phyloP scores from a whole-genome alignment of 192 early-diverging fungal genomes.

The Entomortierella lignicola region DNA sequence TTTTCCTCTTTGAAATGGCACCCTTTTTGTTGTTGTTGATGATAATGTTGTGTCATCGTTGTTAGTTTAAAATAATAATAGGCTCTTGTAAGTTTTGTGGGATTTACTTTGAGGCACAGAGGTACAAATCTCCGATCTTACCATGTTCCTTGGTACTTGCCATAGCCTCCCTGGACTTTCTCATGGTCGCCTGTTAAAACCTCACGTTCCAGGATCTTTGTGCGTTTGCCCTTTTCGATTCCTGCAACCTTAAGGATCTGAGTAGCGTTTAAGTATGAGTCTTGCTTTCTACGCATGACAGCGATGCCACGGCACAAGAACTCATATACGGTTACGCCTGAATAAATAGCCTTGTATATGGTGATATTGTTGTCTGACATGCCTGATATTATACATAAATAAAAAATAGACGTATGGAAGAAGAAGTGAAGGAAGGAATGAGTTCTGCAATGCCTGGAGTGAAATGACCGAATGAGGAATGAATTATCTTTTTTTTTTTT shows the following conservation, averaged over 20 bases:
- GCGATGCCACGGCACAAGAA: slow-evolving; percentile 76
- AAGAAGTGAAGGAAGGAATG: too few relatives aligned
- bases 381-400: background rate
- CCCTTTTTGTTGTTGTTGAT: too few relatives aligned
- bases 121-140: slow-evolving; percentile 40
- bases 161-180: slow-evolving; percentile 96
- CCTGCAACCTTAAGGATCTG: slow-evolving; percentile 95
- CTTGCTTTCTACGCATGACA: slow-evolving; percentile 83
- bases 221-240: slow-evolving; percentile 86
- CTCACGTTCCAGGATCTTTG: slow-evolving; percentile 91
- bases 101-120: too few relatives aligned
- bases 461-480: too few relatives aligned
- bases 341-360: slow-evolving; percentile 69
- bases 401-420: background rate
- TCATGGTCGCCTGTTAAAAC: slow-evolving; percentile 85
- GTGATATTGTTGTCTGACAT: slow-evolving; percentile 22
- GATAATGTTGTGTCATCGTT: too few relatives aligned
- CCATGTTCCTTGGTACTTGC: slow-evolving; percentile 94
- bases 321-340: slow-evolving; percentile 86
- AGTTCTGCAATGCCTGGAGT: too few relatives aligned
- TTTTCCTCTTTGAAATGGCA: slow-evolving; percentile 88
- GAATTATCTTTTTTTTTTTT: too few relatives aligned
- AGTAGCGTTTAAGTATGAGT: slow-evolving; percentile 90
- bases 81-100: too few relatives aligned
- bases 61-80: too few relatives aligned